These are phyloP conservation scores for Plasmodium coatneyi DNA, from an alignment of 169 alveolate genomes.

Conservation along the genomic window DNA sequence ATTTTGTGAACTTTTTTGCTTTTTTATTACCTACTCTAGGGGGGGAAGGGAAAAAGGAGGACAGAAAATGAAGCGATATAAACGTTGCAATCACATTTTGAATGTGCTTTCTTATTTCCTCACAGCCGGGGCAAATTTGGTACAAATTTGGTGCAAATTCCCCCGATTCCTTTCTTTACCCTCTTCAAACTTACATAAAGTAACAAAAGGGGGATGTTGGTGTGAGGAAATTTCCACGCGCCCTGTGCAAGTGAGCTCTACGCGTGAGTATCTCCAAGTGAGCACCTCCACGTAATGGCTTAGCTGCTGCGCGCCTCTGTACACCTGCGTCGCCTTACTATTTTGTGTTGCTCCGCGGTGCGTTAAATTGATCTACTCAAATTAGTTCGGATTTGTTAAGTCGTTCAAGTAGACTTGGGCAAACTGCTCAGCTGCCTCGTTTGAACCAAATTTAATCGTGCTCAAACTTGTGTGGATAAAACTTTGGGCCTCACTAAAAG, in stretches of 20 bases:
- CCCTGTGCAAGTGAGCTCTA: background rate
- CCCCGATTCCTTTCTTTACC: background rate
- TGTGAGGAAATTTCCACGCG: background rate
- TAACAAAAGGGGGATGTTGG: constrained; percentile 2
- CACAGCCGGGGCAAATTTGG: background rate
- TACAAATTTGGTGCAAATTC: background rate
- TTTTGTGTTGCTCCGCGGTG: background rate
- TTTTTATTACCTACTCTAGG: constrained; percentile 7
- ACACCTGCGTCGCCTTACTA: background rate
- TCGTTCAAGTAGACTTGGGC: background rate
- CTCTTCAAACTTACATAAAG: constrained; percentile 24
- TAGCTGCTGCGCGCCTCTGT: background rate
- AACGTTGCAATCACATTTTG: background rate
- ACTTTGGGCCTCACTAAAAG: background rate
- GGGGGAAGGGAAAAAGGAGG: background rate
- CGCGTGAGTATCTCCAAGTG: background rate
- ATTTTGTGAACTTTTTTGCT: background rate
- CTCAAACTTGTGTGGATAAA: background rate
- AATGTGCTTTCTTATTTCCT: background rate
- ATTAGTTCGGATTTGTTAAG: background rate
- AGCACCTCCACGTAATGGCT: background rate
- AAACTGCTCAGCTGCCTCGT: background rate
- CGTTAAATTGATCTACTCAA: background rate
- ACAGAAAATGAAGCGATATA: no score
- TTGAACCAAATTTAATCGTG: background rate